Evolutionary conservation across 768 basidiomycete species (phyloP).

Genomic region (Lentinula edodes): DNA sequence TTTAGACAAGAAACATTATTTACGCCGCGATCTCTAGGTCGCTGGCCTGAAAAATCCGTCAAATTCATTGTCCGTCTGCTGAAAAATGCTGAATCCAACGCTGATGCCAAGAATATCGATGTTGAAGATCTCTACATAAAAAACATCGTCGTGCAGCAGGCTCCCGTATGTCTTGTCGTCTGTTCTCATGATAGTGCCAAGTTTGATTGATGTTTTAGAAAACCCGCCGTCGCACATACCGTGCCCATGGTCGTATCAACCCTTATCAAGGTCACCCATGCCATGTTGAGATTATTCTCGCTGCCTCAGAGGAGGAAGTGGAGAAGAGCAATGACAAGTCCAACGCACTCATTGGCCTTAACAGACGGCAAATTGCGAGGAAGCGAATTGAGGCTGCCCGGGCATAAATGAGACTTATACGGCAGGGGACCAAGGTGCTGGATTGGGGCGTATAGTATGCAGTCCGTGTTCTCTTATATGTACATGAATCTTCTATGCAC

Average conservation of each 20-base stretch:
- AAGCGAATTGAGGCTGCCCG: constrained; percentile 84
- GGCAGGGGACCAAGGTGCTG: constrained; percentile 2
- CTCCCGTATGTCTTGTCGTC: constrained; percentile 62
- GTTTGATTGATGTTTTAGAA: constrained; percentile 45
- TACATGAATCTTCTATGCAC: constrained; percentile 5
- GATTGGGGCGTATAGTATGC: constrained; percentile 18
- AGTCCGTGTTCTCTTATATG: constrained; percentile 15
- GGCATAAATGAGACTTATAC: constrained; percentile 27
- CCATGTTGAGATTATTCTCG: constrained; percentile 93
- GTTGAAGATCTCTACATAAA: constrained; percentile 91
- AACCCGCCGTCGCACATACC: constrained; percentile 99
- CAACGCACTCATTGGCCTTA: constrained; percentile 57
- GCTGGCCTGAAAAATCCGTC: constrained; percentile 99
- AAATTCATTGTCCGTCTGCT: constrained; percentile 90
- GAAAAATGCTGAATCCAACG: constrained; percentile 99
- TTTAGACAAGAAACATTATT: neutral
- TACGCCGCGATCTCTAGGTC: constrained; percentile 53
- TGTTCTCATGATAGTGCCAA: neutral
- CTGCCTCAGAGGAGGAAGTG: constrained; percentile 73
- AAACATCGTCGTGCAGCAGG: constrained; percentile 98
- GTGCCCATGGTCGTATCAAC: constrained; percentile 96
- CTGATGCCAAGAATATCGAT: constrained; percentile 94
- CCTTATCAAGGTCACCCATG: constrained; percentile 98
- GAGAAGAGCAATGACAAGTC: constrained; percentile 89
- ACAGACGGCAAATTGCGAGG: constrained; percentile 83